Conservation (phyloP, 352 stramenopile genomes). For the Phytophthora citrophthora region DNA sequence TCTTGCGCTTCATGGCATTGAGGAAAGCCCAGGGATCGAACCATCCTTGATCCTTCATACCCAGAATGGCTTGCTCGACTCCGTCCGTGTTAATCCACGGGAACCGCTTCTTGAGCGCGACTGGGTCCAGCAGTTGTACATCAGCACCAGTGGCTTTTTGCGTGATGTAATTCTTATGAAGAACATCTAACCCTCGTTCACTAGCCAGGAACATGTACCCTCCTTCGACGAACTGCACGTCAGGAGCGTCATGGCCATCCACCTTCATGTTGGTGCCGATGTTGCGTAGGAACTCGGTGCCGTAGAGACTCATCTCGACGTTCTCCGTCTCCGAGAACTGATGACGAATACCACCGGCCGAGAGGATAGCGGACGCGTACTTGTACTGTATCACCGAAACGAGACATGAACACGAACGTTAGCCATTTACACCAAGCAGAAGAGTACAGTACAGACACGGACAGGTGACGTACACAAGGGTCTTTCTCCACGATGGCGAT, state of each 20-base stretch:
- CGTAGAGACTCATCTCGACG: constrained; percentile 84
- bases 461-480: constrained; percentile 47
- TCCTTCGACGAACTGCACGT: constrained; percentile 82
- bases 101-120: constrained; percentile 64
- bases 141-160: constrained; percentile 50
- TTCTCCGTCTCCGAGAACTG: constrained; percentile 84
- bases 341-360: constrained; percentile 77
- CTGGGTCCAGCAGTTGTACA: constrained; percentile 60
- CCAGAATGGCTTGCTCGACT: constrained; percentile 63
- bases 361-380: constrained; percentile 79
- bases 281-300: constrained; percentile 69
- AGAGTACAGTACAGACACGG: not conserved
- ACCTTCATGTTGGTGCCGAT: constrained; percentile 61
- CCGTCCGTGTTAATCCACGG: constrained; percentile 80
- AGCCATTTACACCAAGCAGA: constrained; percentile 1
- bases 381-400: constrained; percentile 68
- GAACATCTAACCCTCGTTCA: constrained; percentile 57
- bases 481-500: constrained; percentile 83
- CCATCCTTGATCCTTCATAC: constrained; percentile 79
- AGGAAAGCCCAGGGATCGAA: constrained; percentile 88
- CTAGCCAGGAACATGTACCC: constrained; percentile 85
- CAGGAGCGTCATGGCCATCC: constrained; percentile 56
- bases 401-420: constrained; percentile 2
- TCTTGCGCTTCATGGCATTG: constrained; percentile 77
- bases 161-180: constrained; percentile 64